Evolutionary conservation across 2,329 filamentous ascomycete genomes (phyloP).

Genomic region (Penicillium polonicum): DNA sequence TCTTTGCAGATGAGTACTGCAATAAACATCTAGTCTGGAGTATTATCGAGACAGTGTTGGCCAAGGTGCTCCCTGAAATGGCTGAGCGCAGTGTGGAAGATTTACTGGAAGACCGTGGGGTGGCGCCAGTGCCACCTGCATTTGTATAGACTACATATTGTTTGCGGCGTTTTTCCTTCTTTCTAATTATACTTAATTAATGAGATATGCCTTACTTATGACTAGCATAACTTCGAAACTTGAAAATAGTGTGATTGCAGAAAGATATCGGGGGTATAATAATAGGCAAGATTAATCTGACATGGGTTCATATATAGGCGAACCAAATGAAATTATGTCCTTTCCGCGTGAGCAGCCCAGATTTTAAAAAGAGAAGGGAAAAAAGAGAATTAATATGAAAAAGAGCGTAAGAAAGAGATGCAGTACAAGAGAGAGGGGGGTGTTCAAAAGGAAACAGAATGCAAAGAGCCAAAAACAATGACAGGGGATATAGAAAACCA

Average conservation of each 20-base stretch:
- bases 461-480: slow-evolving; percentile 13
- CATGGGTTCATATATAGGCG: slow-evolving; percentile 12
- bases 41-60: slow-evolving; percentile 76
- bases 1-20: slow-evolving; percentile 79
- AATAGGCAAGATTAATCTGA: slow-evolving; percentile 14
- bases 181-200: slow-evolving; percentile 4
- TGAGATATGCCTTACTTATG: slow-evolving; percentile 13
- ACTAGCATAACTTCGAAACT: slow-evolving; percentile 1
- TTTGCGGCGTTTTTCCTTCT: background rate
- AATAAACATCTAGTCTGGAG: slow-evolving; percentile 90
- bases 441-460: slow-evolving; percentile 16
- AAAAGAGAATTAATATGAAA: slow-evolving; percentile 6
- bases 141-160: slow-evolving; percentile 8
- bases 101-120: slow-evolving; percentile 70
- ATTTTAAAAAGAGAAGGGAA: slow-evolving; percentile 12
- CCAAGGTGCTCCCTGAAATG: slow-evolving; percentile 81
- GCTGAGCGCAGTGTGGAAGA: slow-evolving; percentile 68
- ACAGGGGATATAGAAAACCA: slow-evolving; percentile 19
- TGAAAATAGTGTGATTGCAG: background rate
- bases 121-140: slow-evolving; percentile 22
- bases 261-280: slow-evolving; percentile 15
- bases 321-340: slow-evolving; percentile 15
- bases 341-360: slow-evolving; percentile 26
- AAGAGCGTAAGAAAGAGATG: slow-evolving; percentile 13
- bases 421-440: slow-evolving; percentile 13